Evolutionary conservation across 108 stramenopile species (phyloP).

Genomic region (Poteriospumella lacustris): DNA sequence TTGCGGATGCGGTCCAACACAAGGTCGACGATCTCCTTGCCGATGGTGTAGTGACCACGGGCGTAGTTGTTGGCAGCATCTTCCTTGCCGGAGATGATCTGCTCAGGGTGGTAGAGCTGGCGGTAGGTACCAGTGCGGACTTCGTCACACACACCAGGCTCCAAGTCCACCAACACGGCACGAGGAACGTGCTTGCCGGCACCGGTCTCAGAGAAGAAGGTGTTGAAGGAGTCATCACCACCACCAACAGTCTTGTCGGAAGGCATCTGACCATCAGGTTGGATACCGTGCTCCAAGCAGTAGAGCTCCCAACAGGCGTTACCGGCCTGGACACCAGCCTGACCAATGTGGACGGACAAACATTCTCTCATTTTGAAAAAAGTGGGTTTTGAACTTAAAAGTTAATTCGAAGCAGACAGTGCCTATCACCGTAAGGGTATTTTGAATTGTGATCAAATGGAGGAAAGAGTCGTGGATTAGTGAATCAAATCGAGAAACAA

Average conservation of each 20-base stretch:
- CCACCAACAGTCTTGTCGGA: conserved; percentile 67
- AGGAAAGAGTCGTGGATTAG: too few relatives aligned
- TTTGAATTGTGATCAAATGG: background rate
- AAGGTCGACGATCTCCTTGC: conserved; percentile 92
- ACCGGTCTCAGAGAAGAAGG: conserved; percentile 95
- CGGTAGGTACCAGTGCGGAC: conserved; percentile 69
- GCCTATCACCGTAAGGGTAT: background rate
- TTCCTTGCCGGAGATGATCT: conserved; percentile 98
- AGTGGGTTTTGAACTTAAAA: too few relatives aligned
- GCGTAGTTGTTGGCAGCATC: conserved; percentile 99
- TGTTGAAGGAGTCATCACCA: conserved; percentile 70
- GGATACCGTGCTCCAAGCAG: conserved; percentile 96
- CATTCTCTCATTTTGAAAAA: conserved; percentile 55
- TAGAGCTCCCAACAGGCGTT: conserved; percentile 96
- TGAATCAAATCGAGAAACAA: too few relatives aligned
- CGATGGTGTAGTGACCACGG: conserved; percentile 98
- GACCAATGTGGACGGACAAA: conserved; percentile 65
- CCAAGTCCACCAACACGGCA: conserved; percentile 91
- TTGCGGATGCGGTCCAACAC: conserved; percentile 97
- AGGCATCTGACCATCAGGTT: conserved; percentile 86
- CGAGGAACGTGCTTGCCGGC: conserved; percentile 97
- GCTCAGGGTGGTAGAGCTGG: conserved; percentile 95
- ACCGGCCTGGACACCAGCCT: conserved; percentile 85
- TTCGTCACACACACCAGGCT: conserved; percentile 85
- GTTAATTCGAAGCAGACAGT: background rate